Conservation (phyloP, 2,329 filamentous ascomycete genomes). For the Lecanicillium sp. region DNA sequence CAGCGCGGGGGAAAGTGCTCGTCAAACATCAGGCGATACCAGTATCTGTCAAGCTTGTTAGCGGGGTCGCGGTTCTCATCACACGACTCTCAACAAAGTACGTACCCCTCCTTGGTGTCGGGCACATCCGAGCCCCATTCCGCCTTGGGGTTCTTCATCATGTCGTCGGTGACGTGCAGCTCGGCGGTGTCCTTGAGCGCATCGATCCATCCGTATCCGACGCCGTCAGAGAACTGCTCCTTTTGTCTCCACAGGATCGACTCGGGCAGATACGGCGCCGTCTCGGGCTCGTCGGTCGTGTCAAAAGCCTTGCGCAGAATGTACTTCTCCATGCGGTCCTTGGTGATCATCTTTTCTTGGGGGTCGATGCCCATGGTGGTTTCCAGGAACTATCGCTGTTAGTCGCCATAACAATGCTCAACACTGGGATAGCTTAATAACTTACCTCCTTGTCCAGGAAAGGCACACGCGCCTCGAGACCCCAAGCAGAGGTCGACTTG, state of each 20-base stretch:
- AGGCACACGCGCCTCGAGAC: conserved; percentile 92
- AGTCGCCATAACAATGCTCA: conserved; percentile 17
- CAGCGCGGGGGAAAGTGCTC: conserved; percentile 94
- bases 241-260: conserved; percentile 98
- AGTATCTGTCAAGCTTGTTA: conserved; percentile 57
- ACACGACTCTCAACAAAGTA: conserved; percentile 19
- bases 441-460: conserved; percentile 87
- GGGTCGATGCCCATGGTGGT: conserved; percentile 91
- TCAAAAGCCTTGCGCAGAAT: conserved; percentile 97
- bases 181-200: conserved; percentile 92
- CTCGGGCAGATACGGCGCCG: conserved; percentile 84
- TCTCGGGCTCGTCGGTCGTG: conserved; percentile 75
- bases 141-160: conserved; percentile 96
- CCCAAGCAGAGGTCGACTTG: conserved; percentile 98
- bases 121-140: conserved; percentile 93
- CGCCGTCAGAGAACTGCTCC: conserved; percentile 98
- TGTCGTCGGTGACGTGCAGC: conserved; percentile 84
- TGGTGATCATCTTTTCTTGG: conserved; percentile 89
- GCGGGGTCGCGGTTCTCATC: conserved; percentile 17
- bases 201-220: conserved; percentile 99
- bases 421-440: conserved; percentile 16
- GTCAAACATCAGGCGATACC: conserved; percentile 98
- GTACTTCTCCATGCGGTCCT: conserved; percentile 91
- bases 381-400: conserved; percentile 68
- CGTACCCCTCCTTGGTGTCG: conserved; percentile 91